phyloP scores from a whole-genome alignment of 352 stramenopile genomes.

The Elongisporangium undulatum region DNA sequence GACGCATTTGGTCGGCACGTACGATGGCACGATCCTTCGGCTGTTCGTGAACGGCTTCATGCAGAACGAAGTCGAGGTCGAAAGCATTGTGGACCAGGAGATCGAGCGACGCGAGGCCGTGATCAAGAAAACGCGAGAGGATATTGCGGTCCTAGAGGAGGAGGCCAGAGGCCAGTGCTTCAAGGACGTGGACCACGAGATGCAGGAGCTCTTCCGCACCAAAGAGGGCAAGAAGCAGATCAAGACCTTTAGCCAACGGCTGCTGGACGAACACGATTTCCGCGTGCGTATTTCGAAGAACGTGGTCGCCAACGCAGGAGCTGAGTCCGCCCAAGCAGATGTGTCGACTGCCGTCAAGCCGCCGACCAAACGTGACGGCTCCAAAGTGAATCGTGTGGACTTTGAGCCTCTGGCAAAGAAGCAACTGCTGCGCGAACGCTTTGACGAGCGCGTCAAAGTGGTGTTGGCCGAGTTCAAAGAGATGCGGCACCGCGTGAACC shows the following conservation, averaged over 20 bases:
- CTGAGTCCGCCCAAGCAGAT: conserved; percentile 1
- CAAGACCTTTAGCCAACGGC: conserved; percentile 52
- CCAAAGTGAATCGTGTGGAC: conserved; percentile 57
- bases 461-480: conserved; percentile 60
- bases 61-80: conserved; percentile 67
- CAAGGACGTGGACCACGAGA: conserved; percentile 67
- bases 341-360: background rate
- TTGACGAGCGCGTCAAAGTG: conserved; percentile 52
- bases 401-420: conserved; percentile 84
- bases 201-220: conserved; percentile 52
- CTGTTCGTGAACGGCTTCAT: conserved; percentile 81
- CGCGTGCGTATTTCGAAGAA: conserved; percentile 59
- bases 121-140: conserved; percentile 66
- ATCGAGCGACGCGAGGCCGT: conserved; percentile 56
- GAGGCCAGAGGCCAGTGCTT: conserved; percentile 66
- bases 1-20: conserved; percentile 86
- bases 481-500: conserved; percentile 65
- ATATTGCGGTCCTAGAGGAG: conserved; percentile 75
- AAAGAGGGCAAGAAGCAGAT: conserved; percentile 75
- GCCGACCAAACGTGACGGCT: conserved; percentile 46
- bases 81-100: conserved; percentile 63
- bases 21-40: conserved; percentile 80
- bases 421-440: conserved; percentile 67
- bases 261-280: conserved; percentile 85
- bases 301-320: conserved; percentile 2